phyloP scores from a whole-genome alignment of 208 protist genomes.

The Leishmania gerbilli region DNA sequence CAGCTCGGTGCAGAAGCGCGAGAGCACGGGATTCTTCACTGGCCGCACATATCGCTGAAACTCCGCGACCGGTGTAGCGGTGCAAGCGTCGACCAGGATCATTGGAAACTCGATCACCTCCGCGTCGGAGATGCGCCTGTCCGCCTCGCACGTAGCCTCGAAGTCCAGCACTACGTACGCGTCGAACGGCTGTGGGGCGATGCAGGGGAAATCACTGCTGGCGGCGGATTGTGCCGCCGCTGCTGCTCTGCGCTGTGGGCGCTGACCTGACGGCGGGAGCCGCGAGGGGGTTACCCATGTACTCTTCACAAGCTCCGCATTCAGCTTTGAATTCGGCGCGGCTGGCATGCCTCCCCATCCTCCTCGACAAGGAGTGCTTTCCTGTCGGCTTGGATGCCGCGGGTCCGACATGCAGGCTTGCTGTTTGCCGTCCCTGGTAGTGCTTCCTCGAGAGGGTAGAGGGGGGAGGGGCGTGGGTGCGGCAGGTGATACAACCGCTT shows the following conservation, averaged over 20 bases:
- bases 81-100: slow-evolving; percentile 73
- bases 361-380: background rate
- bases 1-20: slow-evolving; percentile 85
- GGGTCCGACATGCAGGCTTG: background rate
- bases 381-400: background rate
- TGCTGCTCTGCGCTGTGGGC: background rate
- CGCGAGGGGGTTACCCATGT: background rate
- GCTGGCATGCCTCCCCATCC: slow-evolving; percentile 16
- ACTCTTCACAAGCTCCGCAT: slow-evolving; percentile 14
- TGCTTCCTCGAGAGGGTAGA: background rate
- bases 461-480: background rate
- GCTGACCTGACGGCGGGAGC: background rate
- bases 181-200: slow-evolving; percentile 38
- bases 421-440: background rate
- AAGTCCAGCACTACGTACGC: slow-evolving; percentile 93
- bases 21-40: slow-evolving; percentile 49
- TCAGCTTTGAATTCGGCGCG: slow-evolving; percentile 20
- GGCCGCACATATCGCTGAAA: slow-evolving; percentile 93
- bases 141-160: slow-evolving; percentile 92
- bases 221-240: too few species aligned
- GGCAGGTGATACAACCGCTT: background rate
- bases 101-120: slow-evolving; percentile 93
- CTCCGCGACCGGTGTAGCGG: slow-evolving; percentile 46
- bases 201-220: background rate
- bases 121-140: slow-evolving; percentile 34